These are phyloP conservation scores for Neonectria sp. DNA, from an alignment of 2,329 filamentous ascomycete species.

Conservation along the genomic window DNA sequence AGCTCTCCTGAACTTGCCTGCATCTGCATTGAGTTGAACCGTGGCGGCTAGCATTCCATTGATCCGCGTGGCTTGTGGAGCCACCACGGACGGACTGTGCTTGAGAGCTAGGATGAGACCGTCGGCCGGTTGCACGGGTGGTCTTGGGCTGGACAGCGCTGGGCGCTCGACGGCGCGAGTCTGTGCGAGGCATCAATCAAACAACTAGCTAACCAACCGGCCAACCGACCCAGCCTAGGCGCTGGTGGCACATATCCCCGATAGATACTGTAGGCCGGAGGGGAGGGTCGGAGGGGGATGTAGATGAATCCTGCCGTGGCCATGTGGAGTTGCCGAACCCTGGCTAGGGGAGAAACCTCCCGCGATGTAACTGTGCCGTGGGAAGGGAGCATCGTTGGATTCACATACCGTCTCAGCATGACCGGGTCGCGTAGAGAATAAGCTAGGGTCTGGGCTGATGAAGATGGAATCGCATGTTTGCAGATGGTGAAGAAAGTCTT, in stretches of 20 bases:
- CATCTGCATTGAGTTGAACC: conserved; percentile 25
- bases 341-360: conserved; percentile 27
- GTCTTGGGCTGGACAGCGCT: conserved; percentile 33
- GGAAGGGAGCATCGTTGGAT: conserved; percentile 26
- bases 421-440: conserved; percentile 30
- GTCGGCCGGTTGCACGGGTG: conserved; percentile 30
- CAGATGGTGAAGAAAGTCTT: conserved; percentile 32
- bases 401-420: conserved; percentile 37
- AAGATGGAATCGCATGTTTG: conserved; percentile 35
- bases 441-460: conserved; percentile 32
- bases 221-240: background rate
- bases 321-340: conserved; percentile 32
- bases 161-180: conserved; percentile 34
- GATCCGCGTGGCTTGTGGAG: conserved; percentile 51
- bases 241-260: conserved; percentile 1
- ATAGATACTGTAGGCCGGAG: background rate
- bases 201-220: conserved; percentile 21
- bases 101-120: conserved; percentile 32
- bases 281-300: conserved; percentile 21
- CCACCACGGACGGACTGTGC: conserved; percentile 31
- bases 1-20: conserved; percentile 33
- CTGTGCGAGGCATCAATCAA: conserved; percentile 44
- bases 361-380: conserved; percentile 36
- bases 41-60: conserved; percentile 43
- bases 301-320: conserved; percentile 29